A percentile compares a stretch with the other conserved stretches of the same genome.
These are phyloP conservation scores for Bryum argenteum DNA, from an alignment of 225 moss, liverwort and hornwort genomes.

Conservation along the genomic window DNA sequence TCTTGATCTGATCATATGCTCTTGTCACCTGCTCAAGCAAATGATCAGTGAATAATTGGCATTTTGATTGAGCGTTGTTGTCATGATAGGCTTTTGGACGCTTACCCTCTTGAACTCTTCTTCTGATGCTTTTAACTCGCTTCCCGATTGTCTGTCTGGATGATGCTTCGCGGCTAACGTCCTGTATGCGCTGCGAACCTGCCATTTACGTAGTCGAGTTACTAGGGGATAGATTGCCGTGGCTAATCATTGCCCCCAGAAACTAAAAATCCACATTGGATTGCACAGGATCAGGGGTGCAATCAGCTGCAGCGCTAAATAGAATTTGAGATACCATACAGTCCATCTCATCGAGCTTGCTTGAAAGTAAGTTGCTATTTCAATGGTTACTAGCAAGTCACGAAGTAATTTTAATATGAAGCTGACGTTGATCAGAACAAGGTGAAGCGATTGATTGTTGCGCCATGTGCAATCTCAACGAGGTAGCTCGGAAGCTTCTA, in stretches of 20 bases:
- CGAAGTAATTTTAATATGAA: too few species aligned
- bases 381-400: neutral
- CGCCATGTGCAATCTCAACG: too few species aligned
- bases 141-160: slow-evolving; percentile 71
- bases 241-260: neutral
- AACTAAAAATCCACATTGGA: neutral
- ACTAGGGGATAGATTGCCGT: slow-evolving; percentile 5
- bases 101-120: slow-evolving; percentile 77
- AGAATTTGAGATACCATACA: neutral
- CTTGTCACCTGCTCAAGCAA: slow-evolving; percentile 63
- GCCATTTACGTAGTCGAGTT: neutral
- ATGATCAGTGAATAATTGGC: too few species aligned
- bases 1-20: slow-evolving; percentile 92
- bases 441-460: neutral
- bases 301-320: neutral
- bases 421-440: neutral
- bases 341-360: neutral
- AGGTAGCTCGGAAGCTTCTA: too few species aligned
- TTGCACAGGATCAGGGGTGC: neutral
- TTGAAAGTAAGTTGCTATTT: neutral
- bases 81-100: neutral
- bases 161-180: slow-evolving; percentile 81
- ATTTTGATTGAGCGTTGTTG: neutral
- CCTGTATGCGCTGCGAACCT: slow-evolving; percentile 91
- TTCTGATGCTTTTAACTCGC: slow-evolving; percentile 49